Evolutionary conservation across 1,139 yeast species (phyloP).

Genomic region (Kluyveromyces marxianus): DNA sequence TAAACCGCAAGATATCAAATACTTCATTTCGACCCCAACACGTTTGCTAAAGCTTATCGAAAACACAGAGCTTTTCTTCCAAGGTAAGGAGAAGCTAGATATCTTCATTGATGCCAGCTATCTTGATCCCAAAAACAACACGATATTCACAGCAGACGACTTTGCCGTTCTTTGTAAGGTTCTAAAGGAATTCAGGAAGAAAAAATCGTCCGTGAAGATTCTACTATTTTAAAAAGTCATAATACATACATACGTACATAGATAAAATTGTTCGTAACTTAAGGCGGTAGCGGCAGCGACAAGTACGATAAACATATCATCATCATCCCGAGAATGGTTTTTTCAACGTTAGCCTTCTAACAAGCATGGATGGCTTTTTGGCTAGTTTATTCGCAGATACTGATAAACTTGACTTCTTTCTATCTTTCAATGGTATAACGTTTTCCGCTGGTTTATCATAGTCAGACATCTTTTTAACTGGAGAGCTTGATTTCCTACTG

Average conservation of each 20-base stretch:
- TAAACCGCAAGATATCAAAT: conserved; percentile 11
- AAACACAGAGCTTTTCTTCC: conserved; percentile 36
- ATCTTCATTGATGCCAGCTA: conserved; percentile 54
- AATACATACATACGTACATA: not conserved
- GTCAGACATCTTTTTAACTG: conserved; percentile 30
- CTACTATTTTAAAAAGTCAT: conserved; percentile 17
- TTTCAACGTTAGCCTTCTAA: conserved; percentile 30
- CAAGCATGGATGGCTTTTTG: conserved; percentile 20
- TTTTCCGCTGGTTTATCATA: conserved; percentile 34
- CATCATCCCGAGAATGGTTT: conserved; percentile 10
- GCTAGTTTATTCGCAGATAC: conserved; percentile 22
- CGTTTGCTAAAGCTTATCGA: conserved; percentile 46
- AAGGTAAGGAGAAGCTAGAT: conserved; percentile 45
- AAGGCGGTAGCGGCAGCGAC: not conserved
- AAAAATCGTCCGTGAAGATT: conserved; percentile 31
- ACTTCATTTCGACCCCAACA: conserved; percentile 54
- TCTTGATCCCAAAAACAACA: conserved; percentile 44
- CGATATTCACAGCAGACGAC: conserved; percentile 25
- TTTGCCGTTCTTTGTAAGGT: conserved; percentile 21
- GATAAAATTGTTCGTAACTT: not conserved
- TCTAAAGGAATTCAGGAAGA: conserved; percentile 21
- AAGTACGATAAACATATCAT: not conserved
- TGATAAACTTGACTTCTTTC: conserved; percentile 22
- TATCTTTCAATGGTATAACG: conserved; percentile 29
- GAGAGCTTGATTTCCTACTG: conserved; percentile 3